Evolutionary conservation across 306 rosid species (phyloP).

Genomic region (Lupinus albus): DNA sequence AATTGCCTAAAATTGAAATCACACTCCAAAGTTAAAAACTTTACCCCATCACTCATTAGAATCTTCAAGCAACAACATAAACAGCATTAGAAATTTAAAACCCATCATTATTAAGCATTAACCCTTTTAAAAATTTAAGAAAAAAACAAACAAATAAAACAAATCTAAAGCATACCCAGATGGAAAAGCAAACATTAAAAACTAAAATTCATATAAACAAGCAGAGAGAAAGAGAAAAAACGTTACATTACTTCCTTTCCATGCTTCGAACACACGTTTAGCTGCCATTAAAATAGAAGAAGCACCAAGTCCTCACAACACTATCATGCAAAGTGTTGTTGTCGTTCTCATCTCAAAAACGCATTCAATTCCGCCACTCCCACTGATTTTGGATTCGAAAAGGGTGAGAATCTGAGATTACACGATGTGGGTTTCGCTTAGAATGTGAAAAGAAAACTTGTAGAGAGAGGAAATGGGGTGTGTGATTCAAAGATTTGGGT

Average conservation of each 20-base stretch:
- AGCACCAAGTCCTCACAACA: constrained; percentile 31
- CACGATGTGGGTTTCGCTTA: constrained; percentile 33
- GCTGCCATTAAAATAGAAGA: constrained; percentile 59
- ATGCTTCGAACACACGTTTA: constrained; percentile 81
- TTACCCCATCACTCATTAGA: constrained; percentile 3
- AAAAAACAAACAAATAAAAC: constrained; percentile 5
- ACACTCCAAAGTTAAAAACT: constrained; percentile 2
- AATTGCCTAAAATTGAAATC: constrained; percentile 16
- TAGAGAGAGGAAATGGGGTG: neutral
- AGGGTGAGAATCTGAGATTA: constrained; percentile 40
- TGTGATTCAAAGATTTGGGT: constrained; percentile 37
- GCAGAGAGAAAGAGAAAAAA: constrained; percentile 1
- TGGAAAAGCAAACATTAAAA: constrained; percentile 34
- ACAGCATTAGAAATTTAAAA: constrained; percentile 32
- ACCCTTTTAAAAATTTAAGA: neutral
- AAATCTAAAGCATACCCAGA: constrained; percentile 49
- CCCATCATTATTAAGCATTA: neutral
- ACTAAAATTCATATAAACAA: constrained; percentile 12
- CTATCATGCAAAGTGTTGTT: constrained; percentile 40
- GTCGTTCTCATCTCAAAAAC: constrained; percentile 46
- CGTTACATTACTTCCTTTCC: constrained; percentile 94
- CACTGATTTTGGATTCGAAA: neutral
- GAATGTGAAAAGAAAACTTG: constrained; percentile 27
- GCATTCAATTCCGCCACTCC: constrained; percentile 42
- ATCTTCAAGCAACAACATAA: constrained; percentile 31